Base-by-base conservation (phyloP, 2,329 filamentous ascomycete species). In the Chrysosphaeria jannelii region DNA sequence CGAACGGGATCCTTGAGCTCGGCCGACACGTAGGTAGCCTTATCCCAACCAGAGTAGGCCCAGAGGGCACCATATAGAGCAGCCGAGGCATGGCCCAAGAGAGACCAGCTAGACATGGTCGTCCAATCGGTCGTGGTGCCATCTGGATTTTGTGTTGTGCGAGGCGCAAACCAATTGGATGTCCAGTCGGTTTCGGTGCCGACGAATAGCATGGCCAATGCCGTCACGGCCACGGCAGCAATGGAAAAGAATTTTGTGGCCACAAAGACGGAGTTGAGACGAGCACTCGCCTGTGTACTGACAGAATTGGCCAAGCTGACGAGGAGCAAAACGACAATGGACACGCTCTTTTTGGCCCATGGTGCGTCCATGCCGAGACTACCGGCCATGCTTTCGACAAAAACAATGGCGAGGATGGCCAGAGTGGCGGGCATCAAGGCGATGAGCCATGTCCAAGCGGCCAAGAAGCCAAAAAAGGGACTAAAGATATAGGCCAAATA, bases 21-120 rank as follows among this genome's bases (percentile, higher is more conserved):
- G 0, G 53, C 50, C 0, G 53, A 50, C 22, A 61, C 44, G 31
- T 60, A 61, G 23, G 58, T 50, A 4, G 53, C 55, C 52, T 65
- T 66, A 26, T 67, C 62, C 62, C 62, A 68, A 0, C 62, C 62
- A 1, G 56, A 61, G 28, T 65, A 68, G 0, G 57, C 61, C 61
- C 60, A 68, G 0, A 67, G 35, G 0, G 57, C 58, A 0, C 53
- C 61, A 31, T 66, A 66, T 1, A 66, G 43, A 0, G 61, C 62
- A 2, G 58, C 50, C 3, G 57, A 59, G 26, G 55, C 54, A 31
- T 64, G 54, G 0, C 61, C 61, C 13, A 64, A 48, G 8, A 56
- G 45, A 26, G 61, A 56, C 62, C 61, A 67, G 14, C 44, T 37
- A 5, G 47, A 41, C 20, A 66, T 32, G 2, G 35, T 29, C 1